Conservation (phyloP, 2,329 filamentous ascomycete genomes). For the Fusarium robinianum region DNA sequence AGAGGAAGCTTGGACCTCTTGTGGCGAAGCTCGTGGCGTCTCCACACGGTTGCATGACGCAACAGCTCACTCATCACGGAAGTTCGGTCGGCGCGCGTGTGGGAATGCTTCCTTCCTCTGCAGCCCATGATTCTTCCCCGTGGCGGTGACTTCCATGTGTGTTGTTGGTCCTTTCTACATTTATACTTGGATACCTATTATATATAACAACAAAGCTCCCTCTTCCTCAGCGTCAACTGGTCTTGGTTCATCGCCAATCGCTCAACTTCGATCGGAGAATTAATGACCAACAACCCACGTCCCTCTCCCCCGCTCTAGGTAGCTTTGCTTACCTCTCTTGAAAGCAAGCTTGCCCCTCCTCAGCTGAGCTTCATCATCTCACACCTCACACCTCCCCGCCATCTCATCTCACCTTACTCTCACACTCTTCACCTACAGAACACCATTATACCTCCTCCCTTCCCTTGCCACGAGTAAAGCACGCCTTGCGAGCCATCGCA, state of each 20-base stretch:
- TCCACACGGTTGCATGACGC: slow-evolving; percentile 25
- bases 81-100: too few species aligned
- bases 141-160: background rate
- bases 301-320: too few species aligned
- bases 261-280: too few species aligned
- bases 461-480: slow-evolving; percentile 6
- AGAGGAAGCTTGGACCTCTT: slow-evolving; percentile 15
- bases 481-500: background rate
- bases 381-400: slow-evolving; percentile 9
- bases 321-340: too few species aligned
- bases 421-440: slow-evolving; percentile 6
- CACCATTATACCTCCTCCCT: slow-evolving; percentile 1
- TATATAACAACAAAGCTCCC: too few species aligned
- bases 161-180: background rate
- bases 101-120: too few species aligned
- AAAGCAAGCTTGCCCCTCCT: too few species aligned
- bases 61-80: slow-evolving; percentile 14
- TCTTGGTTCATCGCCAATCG: slow-evolving; percentile 10
- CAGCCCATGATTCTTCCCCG: slow-evolving; percentile 3
- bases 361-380: slow-evolving; percentile 9
- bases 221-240: too few species aligned
- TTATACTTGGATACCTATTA: too few species aligned
- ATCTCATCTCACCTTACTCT: slow-evolving; percentile 20
- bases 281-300: too few species aligned
- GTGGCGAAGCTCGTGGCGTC: slow-evolving; percentile 27